These are phyloP conservation scores for Cinnamomum chago DNA, from an alignment of 164 flowering plant species.

Conservation along the genomic window DNA sequence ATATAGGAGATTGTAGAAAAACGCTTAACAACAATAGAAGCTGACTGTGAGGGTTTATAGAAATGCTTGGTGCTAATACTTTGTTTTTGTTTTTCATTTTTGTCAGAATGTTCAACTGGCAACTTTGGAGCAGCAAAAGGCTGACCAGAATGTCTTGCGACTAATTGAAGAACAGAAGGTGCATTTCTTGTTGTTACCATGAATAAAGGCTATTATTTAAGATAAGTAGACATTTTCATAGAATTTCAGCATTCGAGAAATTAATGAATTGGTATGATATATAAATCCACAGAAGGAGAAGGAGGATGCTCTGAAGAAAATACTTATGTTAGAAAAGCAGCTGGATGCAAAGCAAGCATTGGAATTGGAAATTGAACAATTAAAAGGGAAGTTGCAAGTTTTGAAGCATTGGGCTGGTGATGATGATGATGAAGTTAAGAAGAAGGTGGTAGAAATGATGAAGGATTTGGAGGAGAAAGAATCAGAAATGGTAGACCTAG, in stretches of 20 bases:
- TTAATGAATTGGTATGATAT: not conserved
- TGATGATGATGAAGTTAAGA: slow-evolving; percentile 35
- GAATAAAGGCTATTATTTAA: not conserved
- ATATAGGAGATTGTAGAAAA: not conserved
- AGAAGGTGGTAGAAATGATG: slow-evolving; percentile 32
- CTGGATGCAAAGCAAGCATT: slow-evolving; percentile 74
- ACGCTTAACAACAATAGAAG: not conserved
- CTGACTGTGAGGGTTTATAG: not conserved
- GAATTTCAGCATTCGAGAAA: not conserved
- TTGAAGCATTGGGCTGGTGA: slow-evolving; percentile 54
- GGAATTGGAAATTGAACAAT: slow-evolving; percentile 63
- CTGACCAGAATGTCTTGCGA: slow-evolving; percentile 50
- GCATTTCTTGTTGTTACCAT: not conserved
- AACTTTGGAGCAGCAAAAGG: slow-evolving; percentile 53
- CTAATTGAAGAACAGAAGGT: slow-evolving; percentile 77
- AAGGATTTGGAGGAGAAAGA: slow-evolving; percentile 50
- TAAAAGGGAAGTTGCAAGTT: slow-evolving; percentile 60
- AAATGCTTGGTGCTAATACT: not conserved
- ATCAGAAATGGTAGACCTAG: slow-evolving; percentile 41
- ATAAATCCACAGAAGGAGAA: slow-evolving; percentile 42
- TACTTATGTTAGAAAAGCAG: slow-evolving; percentile 47
- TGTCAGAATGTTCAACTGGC: slow-evolving; percentile 60
- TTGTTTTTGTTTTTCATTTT: slow-evolving; percentile 6
- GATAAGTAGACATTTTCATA: not conserved
- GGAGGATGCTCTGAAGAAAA: slow-evolving; percentile 44